Evolutionary conservation across 1,139 yeast species (phyloP).

Genomic region (Debaryomyces coudertii): DNA sequence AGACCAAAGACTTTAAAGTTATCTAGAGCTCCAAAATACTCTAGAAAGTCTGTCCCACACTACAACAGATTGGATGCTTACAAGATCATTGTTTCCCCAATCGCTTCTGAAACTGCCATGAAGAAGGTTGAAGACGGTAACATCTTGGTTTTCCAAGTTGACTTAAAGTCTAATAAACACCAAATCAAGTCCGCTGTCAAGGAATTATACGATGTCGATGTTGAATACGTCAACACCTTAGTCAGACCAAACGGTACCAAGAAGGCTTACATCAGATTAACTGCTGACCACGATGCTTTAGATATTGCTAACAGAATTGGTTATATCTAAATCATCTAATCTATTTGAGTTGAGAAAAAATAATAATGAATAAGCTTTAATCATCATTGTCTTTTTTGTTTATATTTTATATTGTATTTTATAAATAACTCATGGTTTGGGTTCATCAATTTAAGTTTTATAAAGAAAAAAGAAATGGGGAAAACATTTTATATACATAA

Average conservation of each 20-base stretch:
- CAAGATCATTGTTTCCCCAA: constrained; percentile 93
- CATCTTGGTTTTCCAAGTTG: constrained; percentile 98
- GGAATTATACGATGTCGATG: constrained; percentile 97
- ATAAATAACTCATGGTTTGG: constrained; percentile 12
- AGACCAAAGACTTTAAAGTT: constrained; percentile 96
- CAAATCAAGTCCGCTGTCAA: constrained; percentile 98
- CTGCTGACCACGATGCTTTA: constrained; percentile 99
- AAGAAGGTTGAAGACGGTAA: constrained; percentile 99
- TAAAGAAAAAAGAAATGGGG: constrained; percentile 16
- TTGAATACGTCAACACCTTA: constrained; percentile 91
- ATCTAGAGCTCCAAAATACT: constrained; percentile 93
- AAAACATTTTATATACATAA: constrained; percentile 13
- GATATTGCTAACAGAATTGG: constrained; percentile 99
- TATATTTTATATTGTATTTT: constrained; percentile 15
- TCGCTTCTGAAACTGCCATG: constrained; percentile 98
- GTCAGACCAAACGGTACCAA: constrained; percentile 99
- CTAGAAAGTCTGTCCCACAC: constrained; percentile 96
- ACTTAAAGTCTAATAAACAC: constrained; percentile 94
- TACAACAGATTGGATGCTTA: constrained; percentile 95
- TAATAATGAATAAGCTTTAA: constrained; percentile 14
- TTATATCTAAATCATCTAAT: constrained; percentile 67
- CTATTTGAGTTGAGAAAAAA: constrained; percentile 10
- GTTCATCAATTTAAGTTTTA: constrained; percentile 13
- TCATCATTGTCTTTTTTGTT: constrained; percentile 14
- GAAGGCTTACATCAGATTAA: constrained; percentile 99